These are phyloP conservation scores for Fistulifera solaris DNA, from an alignment of 108 stramenopile genomes.

Conservation along the genomic window DNA sequence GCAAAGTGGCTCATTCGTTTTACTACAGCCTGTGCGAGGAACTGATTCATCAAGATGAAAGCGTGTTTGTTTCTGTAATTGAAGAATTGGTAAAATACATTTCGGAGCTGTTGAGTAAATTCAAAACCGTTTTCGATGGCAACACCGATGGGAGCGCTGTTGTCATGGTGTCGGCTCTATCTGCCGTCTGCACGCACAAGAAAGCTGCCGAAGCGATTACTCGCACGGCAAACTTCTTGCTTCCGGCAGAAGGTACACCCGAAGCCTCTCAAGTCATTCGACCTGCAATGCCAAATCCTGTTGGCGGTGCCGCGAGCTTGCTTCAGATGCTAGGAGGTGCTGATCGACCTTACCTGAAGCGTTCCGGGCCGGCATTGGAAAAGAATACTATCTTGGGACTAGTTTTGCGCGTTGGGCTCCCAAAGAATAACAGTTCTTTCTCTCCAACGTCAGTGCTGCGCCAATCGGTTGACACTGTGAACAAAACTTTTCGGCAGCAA, in stretches of 20 bases:
- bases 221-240: conserved; percentile 33
- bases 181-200: conserved; percentile 58
- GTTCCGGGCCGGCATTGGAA: conserved; percentile 75
- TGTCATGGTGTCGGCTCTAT: conserved; percentile 45
- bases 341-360: conserved; percentile 34
- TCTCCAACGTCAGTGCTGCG: conserved; percentile 23
- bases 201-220: conserved; percentile 49
- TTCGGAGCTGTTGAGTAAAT: conserved; percentile 29
- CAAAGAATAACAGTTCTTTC: conserved; percentile 46
- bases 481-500: conserved; percentile 35
- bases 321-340: conserved; percentile 37
- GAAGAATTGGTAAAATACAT: conserved; percentile 21
- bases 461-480: conserved; percentile 37
- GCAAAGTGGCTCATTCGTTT: conserved; percentile 41
- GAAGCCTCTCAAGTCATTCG: conserved; percentile 38
- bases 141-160: conserved; percentile 27
- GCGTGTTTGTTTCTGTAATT: conserved; percentile 38
- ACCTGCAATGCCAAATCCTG: conserved; percentile 24
- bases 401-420: conserved; percentile 49
- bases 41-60: conserved; percentile 45
- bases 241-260: conserved; percentile 46
- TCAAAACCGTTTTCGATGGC: conserved; percentile 30
- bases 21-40: conserved; percentile 70
- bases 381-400: conserved; percentile 68
- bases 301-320: conserved; percentile 14